Evolutionary conservation across 495 filamentous ascomycete species (phyloP).

Genomic region (Pyrenula aspistea): DNA sequence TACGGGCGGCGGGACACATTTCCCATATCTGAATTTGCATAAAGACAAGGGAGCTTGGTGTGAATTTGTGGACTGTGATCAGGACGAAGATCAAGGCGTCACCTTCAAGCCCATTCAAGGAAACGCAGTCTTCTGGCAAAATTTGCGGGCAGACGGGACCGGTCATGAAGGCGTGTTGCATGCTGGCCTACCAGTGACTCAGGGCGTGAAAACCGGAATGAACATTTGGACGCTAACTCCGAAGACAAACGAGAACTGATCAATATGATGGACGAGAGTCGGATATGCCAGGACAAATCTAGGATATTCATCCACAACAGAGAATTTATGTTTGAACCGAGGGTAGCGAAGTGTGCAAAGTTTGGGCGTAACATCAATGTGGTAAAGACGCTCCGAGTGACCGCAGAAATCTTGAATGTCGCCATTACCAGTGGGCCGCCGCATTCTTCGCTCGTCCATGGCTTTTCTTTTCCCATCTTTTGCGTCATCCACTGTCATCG

Average conservation of each 20-base stretch:
- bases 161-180: slow-evolving; percentile 58
- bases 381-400: no score
- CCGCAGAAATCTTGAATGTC: not conserved
- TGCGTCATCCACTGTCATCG: not conserved
- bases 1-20: slow-evolving; percentile 48
- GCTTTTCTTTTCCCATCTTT: not conserved
- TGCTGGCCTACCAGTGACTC: slow-evolving; percentile 54
- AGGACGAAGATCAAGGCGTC: slow-evolving; percentile 34
- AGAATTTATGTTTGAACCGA: no score
- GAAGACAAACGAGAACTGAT: no score
- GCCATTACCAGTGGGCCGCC: not conserved
- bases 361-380: no score
- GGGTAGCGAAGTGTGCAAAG: no score
- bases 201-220: slow-evolving; percentile 65
- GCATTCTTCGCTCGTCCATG: not conserved
- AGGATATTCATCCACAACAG: no score
- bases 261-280: no score
- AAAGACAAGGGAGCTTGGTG: slow-evolving; percentile 15
- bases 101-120: slow-evolving; percentile 57
- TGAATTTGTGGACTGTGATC: not conserved
- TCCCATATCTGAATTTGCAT: slow-evolving; percentile 50
- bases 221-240: slow-evolving; percentile 74
- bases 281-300: no score
- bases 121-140: slow-evolving; percentile 69
- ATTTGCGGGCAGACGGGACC: slow-evolving; percentile 48